These are phyloP conservation scores for Elymus sibiricus DNA, from an alignment of 176 grass and related monocot genomes.

Conservation along the genomic window DNA sequence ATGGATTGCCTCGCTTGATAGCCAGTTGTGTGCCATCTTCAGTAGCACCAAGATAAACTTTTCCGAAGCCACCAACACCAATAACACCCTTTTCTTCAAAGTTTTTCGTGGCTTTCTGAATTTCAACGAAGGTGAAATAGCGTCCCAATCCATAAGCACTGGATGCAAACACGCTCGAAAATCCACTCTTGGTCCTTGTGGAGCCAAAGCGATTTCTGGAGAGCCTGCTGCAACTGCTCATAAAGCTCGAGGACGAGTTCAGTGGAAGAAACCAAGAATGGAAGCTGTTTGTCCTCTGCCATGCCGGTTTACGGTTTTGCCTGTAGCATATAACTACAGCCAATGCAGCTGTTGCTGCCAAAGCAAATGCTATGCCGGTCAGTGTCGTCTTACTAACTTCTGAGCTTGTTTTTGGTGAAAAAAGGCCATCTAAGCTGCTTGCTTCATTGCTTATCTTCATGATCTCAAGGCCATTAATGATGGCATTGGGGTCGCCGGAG, in stretches of 20 bases:
- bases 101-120: conserved; percentile 89
- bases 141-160: conserved; percentile 68
- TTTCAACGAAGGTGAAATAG: conserved; percentile 79
- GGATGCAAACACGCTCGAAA: conserved; percentile 72
- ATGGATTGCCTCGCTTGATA: conserved; percentile 88
- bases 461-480: conserved; percentile 89
- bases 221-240: conserved; percentile 65
- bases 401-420: conserved; percentile 44
- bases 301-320: conserved; percentile 39
- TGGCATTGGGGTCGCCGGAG: conserved; percentile 55
- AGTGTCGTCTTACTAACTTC: conserved; percentile 40
- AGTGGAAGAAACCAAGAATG: conserved; percentile 82
- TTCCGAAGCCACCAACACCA: conserved; percentile 89
- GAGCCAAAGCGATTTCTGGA: conserved; percentile 76
- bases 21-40: conserved; percentile 83
- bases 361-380: conserved; percentile 54
- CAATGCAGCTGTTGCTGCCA: conserved; percentile 43
- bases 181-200: conserved; percentile 69
- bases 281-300: conserved; percentile 81
- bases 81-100: conserved; percentile 87
- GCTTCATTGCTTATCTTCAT: conserved; percentile 94
- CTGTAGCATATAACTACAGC: conserved; percentile 53
- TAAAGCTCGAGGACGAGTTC: conserved; percentile 68
- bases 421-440: conserved; percentile 74
- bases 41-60: conserved; percentile 79